Base-by-base conservation (phyloP, 2,329 filamentous ascomycete genomes). In the Bimuria novae-zelandiae region DNA sequence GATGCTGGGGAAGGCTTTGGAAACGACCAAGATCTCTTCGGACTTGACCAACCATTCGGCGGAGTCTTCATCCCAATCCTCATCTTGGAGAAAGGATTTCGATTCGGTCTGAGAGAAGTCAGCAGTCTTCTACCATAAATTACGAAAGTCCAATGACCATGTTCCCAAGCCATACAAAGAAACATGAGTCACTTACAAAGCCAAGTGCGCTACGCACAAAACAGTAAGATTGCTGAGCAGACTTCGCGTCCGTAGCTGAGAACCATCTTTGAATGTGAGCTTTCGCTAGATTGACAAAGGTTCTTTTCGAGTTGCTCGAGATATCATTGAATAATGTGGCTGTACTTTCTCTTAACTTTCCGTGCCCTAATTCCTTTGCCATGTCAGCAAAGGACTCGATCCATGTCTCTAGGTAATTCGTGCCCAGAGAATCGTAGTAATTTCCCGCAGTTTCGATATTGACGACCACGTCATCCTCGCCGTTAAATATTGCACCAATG, bases 311-410 rank as follows among this genome's bases (percentile, higher is more conserved):
- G 21, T 27, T 46, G 19, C 12, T 17, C 7, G 43, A 46, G 22
- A 37, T 10, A 12, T 46, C 43, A 14, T 36, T 36, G 17, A 32
- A 7, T 32, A 30, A 46, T 2, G 30, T 22, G 21, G 12, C 32
- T 7, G 43, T 46, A 21, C 43, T 37, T 27, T 46, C 43, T 14
- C 37, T 46, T 3, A 46, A n/a, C 14, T 46, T 46, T 3, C 32
- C 30, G 17, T 36, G 19, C 19, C 43, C 43, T 17, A 46, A 3
- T 3, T 46, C 22, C 7, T 22, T 37, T n/a, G 43, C 32, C 14
- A 36, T 11, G 3, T 12, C 43, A 3, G 16, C 14, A 16, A 46
- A 46, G 22, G 16, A 46, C 6, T 46, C 37, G 4, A 46, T n/a
- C n/a, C 14, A 36, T 2, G 21, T 36, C 16, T 46, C 43, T 10